Evolutionary conservation across 2,329 filamentous ascomycete genomes (phyloP).

Genomic region (Aphanoascus verrucosus): DNA sequence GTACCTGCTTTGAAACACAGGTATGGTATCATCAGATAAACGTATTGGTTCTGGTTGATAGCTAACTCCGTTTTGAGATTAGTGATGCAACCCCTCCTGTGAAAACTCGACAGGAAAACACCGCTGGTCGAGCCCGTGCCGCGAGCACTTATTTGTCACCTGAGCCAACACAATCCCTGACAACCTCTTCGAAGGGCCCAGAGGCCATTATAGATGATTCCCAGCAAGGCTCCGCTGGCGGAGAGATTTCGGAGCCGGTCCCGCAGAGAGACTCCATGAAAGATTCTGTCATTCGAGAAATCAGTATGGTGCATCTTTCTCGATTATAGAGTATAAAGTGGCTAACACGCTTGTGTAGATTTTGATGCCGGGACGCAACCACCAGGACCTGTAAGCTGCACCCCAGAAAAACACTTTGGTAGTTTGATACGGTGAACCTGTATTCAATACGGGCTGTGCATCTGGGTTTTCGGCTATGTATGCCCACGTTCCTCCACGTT

Average conservation of each 20-base stretch:
- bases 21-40: not conserved
- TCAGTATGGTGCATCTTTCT: not conserved
- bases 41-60: not conserved
- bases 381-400: not conserved
- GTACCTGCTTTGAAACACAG: not conserved
- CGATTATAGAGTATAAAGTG: not conserved
- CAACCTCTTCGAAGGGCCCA: not conserved
- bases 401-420: too few relatives aligned
- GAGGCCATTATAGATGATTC: not conserved
- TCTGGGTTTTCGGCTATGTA: not conserved
- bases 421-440: too few relatives aligned
- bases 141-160: not conserved
- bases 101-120: not conserved
- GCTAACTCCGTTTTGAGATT: not conserved
- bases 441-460: not conserved
- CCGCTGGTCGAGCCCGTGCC: not conserved
- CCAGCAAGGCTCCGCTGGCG: not conserved
- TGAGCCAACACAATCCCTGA: not conserved
- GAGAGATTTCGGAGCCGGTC: not conserved
- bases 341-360: not conserved
- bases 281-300: not conserved
- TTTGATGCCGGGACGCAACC: not conserved
- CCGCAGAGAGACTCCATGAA: not conserved
- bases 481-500: not conserved
- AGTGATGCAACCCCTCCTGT: not conserved